Base-by-base conservation (phyloP, 345 rosid species). In the Aurinia saxatilis region DNA sequence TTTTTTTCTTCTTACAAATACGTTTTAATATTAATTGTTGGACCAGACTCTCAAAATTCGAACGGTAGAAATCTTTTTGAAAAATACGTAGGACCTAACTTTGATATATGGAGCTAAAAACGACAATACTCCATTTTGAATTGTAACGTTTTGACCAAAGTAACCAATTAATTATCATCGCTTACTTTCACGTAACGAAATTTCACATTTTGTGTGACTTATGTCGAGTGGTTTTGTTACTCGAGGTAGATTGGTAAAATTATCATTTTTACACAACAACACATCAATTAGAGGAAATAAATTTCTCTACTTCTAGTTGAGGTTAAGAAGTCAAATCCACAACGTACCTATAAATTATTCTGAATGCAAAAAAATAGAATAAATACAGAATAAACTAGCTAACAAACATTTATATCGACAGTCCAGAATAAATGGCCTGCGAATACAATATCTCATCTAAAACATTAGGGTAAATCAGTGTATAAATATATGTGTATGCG, bases 121-220 rank as follows among this genome's bases (percentile, higher is more conserved):
- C 13, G 23, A 13, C 2, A 16, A 21, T 11, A 30, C 31, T n/a
- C n/a, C n/a, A 42, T 12, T 30, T 38, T 50, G 53, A 33, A 6
- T 59, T 65, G 33, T 21, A 10, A 57, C 13, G n/a, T 48, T 33
- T 67, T 42, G 60, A 50, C 46, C 2, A 67, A 21, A 10, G 50
- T 41, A 50, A 33, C 46, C 46, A 59, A 15, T 39, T 30, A 39
- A 34, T 47, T 6, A 29, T 2, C 60, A 13, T 41, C 47, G 27
- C 54, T 59, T 15, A 42, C 34, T 68, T 42, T 25, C 3, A 51
- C 50, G 54, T 29, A 57, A 39, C 29, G 18, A 46, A 39, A 29
- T 30, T 48, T 57, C 30, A 57, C 42, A 2, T 21, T 2, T 35
- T 27, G n/a, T 15, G 6, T 30, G 13, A 4, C 33, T 40, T 0